Percentiles rank a stretch among this genome's conserved stretches.
Evolutionary conservation across 805 yeast genomes (phyloP).

Genomic region (Ogataea pignaliae): DNA sequence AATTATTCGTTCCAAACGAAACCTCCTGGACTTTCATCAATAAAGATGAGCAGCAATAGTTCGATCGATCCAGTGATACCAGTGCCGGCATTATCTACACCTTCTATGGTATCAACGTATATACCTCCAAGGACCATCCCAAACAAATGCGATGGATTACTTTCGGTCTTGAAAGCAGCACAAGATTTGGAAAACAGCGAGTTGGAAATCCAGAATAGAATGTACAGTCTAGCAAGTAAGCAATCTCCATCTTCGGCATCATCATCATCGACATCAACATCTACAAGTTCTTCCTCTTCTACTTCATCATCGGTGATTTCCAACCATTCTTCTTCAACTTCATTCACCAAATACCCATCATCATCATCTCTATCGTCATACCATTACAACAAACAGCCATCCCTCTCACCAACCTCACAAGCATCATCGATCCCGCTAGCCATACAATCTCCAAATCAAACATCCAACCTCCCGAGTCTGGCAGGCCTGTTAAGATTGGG

Average conservation of each 20-base stretch:
- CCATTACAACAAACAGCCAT: too few species aligned
- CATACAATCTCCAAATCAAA: too few species aligned
- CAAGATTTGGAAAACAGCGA: slow-evolving; percentile 14
- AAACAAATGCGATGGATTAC: slow-evolving; percentile 16
- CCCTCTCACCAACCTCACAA: too few species aligned
- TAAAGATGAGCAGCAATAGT: too few species aligned
- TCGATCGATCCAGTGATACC: too few species aligned
- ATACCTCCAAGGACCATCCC: not conserved
- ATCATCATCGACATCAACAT: slow-evolving; percentile 1
- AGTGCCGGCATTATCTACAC: too few species aligned
- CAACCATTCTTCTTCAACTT: not conserved
- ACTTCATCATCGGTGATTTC: not conserved
- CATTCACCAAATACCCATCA: not conserved
- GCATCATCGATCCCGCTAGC: too few species aligned
- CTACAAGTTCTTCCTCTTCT: slow-evolving; percentile 8
- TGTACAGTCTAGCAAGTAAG: not conserved
- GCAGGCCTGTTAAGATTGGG: too few species aligned
- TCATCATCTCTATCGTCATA: not conserved
- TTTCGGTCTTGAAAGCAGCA: slow-evolving; percentile 25
- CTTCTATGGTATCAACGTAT: too few species aligned
- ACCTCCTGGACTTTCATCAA: too few species aligned
- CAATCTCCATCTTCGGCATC: not conserved
- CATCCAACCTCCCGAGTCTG: too few species aligned
- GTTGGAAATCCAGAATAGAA: not conserved
- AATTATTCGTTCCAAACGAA: not conserved